These are phyloP conservation scores for Pseudogymnoascus sp. DNA, from an alignment of 2,329 filamentous ascomycete genomes.

Conservation along the genomic window DNA sequence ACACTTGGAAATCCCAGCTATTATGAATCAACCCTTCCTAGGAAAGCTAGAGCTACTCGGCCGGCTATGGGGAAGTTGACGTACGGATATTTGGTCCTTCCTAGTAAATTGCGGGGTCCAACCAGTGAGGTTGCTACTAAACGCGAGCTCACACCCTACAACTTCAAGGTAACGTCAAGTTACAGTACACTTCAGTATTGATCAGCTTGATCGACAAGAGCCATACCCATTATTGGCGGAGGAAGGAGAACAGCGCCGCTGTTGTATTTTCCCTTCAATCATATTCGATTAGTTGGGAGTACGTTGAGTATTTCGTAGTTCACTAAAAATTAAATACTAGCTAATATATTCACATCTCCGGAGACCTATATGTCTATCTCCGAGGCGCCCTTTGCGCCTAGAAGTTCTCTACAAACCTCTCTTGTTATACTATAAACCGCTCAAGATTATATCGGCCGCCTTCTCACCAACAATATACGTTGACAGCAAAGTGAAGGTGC, in stretches of 20 bases:
- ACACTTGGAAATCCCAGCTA: not conserved
- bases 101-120: not conserved
- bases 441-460: constrained; percentile 29
- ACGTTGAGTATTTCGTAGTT: not conserved
- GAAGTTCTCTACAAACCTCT: not conserved
- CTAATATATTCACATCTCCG: not conserved
- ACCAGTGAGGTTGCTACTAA: not conserved
- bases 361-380: not conserved
- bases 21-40: not conserved
- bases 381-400: not conserved
- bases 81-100: not conserved
- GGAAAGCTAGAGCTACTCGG: not conserved
- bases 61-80: not conserved
- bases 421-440: not conserved
- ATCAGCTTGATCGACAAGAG: not conserved
- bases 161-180: not conserved
- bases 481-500: constrained; percentile 42
- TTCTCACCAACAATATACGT: constrained; percentile 52
- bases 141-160: not conserved
- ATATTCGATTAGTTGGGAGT: not conserved
- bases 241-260: not conserved
- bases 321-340: not conserved
- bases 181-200: not conserved
- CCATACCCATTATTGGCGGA: not conserved
- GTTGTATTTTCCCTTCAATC: not conserved